Conservation (phyloP, 2,329 filamentous ascomycete species). For the Fusarium torulosum region DNA sequence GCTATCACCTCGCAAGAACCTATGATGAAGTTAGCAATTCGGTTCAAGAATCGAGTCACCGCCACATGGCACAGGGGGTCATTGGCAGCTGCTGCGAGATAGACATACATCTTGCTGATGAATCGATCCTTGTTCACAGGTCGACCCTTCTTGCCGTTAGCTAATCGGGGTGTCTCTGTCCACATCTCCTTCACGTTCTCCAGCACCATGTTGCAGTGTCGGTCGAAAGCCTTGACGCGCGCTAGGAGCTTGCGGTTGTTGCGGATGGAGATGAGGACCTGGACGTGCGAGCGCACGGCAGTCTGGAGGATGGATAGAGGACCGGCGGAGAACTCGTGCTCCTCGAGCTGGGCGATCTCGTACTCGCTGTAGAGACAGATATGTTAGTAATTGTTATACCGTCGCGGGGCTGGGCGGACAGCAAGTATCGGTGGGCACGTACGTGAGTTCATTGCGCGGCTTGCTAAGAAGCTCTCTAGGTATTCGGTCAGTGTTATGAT, state of each 20-base stretch:
- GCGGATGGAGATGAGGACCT: constrained; percentile 96
- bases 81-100: neutral
- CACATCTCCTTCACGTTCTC: constrained; percentile 98
- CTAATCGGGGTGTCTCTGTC: constrained; percentile 89
- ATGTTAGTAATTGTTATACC: constrained; percentile 35
- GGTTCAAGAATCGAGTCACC: constrained; percentile 11
- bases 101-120: constrained; percentile 93
- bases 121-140: constrained; percentile 98
- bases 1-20: constrained; percentile 88
- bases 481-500: constrained; percentile 46
- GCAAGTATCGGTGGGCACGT: constrained; percentile 54
- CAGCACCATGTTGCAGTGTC: constrained; percentile 99
- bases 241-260: constrained; percentile 99
- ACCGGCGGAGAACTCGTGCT: constrained; percentile 67
- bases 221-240: constrained; percentile 97
- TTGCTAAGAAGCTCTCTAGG: constrained; percentile 87
- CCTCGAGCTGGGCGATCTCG: constrained; percentile 80
- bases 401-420: constrained; percentile 29
- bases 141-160: constrained; percentile 87
- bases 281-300: constrained; percentile 91
- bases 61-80: constrained; percentile 11
- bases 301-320: constrained; percentile 93
- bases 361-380: constrained; percentile 75
- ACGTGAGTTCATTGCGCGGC: constrained; percentile 92
- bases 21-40: constrained; percentile 54